These are phyloP conservation scores for Choricystis sp. DNA, from an alignment of 139 green algal genomes.

Conservation along the genomic window DNA sequence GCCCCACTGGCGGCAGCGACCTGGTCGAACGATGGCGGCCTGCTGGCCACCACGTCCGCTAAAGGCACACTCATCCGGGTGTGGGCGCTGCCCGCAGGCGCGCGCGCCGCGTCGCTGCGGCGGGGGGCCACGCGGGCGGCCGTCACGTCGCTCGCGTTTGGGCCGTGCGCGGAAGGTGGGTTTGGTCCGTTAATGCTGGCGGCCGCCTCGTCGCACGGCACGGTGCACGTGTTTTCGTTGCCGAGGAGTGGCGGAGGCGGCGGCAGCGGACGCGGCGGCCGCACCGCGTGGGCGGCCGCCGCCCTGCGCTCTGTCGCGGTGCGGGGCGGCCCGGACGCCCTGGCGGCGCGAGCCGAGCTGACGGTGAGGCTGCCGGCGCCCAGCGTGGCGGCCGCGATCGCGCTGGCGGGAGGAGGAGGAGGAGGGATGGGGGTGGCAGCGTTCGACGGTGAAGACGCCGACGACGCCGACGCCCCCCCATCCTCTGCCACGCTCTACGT, in stretches of 20 bases:
- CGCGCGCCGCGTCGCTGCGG: not conserved
- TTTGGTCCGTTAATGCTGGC: not conserved
- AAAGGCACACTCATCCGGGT: not conserved
- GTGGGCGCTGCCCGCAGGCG: not conserved
- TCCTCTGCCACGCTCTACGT: not conserved
- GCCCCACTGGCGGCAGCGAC: not conserved
- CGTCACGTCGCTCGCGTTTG: not conserved
- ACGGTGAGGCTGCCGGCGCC: not conserved
- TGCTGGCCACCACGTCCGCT: not conserved
- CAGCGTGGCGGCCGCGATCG: not conserved
- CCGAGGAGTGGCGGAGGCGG: no score
- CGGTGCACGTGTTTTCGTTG: not conserved
- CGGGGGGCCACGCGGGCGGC: no score
- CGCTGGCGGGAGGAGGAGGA: no score
- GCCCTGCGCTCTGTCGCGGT: not conserved
- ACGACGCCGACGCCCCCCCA: not conserved
- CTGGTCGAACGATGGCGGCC: not conserved
- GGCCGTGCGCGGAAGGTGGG: no score
- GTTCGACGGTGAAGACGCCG: not conserved
- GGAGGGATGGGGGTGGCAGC: not conserved
- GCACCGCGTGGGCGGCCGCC: not conserved
- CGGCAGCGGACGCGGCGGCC: not conserved
- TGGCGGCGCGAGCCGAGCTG: not conserved
- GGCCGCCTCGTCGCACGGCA: not conserved
- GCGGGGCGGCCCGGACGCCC: no score